Percentiles rank a stretch among this genome's conserved stretches.
Conservation (phyloP, 176 grass and related monocot genomes). For the Alopecurus myosuroides region DNA sequence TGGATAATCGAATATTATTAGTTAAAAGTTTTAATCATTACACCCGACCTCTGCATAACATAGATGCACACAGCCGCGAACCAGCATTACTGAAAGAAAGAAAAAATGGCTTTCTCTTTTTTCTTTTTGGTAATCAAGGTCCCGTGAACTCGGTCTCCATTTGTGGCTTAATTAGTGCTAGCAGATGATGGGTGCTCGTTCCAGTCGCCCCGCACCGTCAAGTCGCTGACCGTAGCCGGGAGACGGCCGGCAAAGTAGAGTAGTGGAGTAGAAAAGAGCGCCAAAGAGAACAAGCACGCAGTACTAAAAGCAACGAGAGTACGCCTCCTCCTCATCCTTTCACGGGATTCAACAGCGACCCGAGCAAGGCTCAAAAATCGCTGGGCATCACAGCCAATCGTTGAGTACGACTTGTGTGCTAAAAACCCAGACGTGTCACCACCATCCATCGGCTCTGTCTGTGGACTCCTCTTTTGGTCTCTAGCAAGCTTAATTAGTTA, state of each 20-base stretch:
- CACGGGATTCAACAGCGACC: slow-evolving; percentile 23
- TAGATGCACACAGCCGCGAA: too few species aligned
- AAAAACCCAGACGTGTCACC: background rate
- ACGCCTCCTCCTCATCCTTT: slow-evolving; percentile 7
- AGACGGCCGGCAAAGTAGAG: background rate
- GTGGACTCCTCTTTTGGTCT: slow-evolving; percentile 31
- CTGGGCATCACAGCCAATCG: background rate
- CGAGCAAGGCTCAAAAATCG: background rate
- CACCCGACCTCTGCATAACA: too few species aligned
- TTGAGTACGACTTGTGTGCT: background rate
- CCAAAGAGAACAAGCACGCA: background rate
- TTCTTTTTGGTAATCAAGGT: too few species aligned
- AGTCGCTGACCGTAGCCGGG: background rate
- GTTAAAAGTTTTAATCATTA: too few species aligned
- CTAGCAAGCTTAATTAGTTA: background rate
- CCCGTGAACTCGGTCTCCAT: too few species aligned
- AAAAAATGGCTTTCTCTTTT: too few species aligned
- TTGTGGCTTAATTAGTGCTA: too few species aligned
- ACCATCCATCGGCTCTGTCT: background rate
- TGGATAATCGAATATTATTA: too few species aligned
- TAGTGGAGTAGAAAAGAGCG: background rate
- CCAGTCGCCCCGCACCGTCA: too few species aligned
- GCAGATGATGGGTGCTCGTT: too few species aligned
- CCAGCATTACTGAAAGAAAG: too few species aligned
- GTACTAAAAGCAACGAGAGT: background rate